Percentiles rank a stretch among this genome's conserved stretches.
Evolutionary conservation across 1,284 basidiomycete species (phyloP).

Genomic region (Austropuccinia psidii): DNA sequence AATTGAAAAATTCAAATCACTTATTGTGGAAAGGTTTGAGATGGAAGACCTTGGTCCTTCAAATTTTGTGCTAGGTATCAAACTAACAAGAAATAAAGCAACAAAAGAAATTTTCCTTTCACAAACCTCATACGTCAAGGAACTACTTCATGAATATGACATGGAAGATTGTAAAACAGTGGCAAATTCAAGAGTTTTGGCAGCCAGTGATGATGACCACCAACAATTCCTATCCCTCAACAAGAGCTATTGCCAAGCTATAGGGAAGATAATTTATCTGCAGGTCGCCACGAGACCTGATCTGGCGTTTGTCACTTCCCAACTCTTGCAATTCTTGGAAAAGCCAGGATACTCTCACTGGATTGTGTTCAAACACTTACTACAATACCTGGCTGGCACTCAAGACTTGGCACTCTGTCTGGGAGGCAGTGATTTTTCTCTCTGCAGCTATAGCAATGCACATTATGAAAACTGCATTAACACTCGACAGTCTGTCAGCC

Average conservation of each 20-base stretch:
- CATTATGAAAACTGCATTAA: background rate
- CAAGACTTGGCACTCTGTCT: background rate
- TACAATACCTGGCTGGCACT: background rate
- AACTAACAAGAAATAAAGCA: background rate
- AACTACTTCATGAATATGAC: background rate
- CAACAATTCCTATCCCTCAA: background rate
- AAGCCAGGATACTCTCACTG: background rate
- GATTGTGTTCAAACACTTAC: background rate
- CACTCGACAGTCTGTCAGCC: background rate
- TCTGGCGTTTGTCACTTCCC: background rate
- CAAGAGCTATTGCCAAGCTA: background rate
- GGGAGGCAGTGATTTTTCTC: no score
- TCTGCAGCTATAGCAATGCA: no score
- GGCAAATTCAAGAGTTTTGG: background rate
- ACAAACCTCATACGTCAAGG: background rate
- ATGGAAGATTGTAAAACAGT: background rate
- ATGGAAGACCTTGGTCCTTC: slow-evolving; percentile 1
- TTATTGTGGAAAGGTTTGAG: background rate
- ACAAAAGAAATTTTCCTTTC: background rate
- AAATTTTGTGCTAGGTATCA: background rate
- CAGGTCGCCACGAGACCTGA: background rate
- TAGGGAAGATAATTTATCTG: background rate
- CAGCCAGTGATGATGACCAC: background rate
- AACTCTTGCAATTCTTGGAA: background rate
- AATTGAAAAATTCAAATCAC: background rate